Conservation (phyloP, 768 basidiomycete genomes). For the Ramaria rubella region DNA sequence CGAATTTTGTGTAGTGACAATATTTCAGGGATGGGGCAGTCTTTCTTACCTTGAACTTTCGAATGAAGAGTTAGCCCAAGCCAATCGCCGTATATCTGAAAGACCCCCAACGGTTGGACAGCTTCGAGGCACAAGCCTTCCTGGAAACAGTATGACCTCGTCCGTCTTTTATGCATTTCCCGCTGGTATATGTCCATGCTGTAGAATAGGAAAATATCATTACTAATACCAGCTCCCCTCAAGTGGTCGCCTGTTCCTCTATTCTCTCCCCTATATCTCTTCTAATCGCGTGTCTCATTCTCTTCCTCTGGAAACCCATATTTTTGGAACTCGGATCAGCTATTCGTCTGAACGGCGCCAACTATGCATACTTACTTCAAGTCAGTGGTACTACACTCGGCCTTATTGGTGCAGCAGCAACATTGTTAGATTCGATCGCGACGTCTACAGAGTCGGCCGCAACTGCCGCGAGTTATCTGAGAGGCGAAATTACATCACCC, state of each 20-base stretch:
- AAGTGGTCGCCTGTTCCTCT: background rate
- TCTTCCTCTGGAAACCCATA: constrained; percentile 69
- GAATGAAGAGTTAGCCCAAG: constrained; percentile 31
- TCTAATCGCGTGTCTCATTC: constrained; percentile 50
- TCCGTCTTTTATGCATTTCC: constrained; percentile 70
- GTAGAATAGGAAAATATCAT: constrained; percentile 17
- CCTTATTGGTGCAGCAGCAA: constrained; percentile 55
- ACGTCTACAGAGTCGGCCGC: constrained; percentile 69
- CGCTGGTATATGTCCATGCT: constrained; percentile 44
- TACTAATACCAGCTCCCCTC: background rate
- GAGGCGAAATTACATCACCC: constrained; percentile 49
- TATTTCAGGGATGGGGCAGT: constrained; percentile 47
- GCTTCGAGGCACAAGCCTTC: constrained; percentile 58
- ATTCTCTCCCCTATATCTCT: constrained; percentile 55
- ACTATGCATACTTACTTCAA: constrained; percentile 64
- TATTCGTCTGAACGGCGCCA: constrained; percentile 62
- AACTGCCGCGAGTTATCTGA: constrained; percentile 61
- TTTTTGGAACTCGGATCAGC: constrained; percentile 69
- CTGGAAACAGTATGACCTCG: constrained; percentile 51
- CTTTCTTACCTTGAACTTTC: constrained; percentile 41
- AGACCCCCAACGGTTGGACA: constrained; percentile 45
- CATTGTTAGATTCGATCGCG: constrained; percentile 65
- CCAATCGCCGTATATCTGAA: constrained; percentile 28
- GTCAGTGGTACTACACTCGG: constrained; percentile 35
- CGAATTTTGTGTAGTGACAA: constrained; percentile 2